A percentile compares a stretch with the other conserved stretches of the same genome.
phyloP scores from a whole-genome alignment of 495 filamentous ascomycete genomes.

The Hypoxylon perforatum region DNA sequence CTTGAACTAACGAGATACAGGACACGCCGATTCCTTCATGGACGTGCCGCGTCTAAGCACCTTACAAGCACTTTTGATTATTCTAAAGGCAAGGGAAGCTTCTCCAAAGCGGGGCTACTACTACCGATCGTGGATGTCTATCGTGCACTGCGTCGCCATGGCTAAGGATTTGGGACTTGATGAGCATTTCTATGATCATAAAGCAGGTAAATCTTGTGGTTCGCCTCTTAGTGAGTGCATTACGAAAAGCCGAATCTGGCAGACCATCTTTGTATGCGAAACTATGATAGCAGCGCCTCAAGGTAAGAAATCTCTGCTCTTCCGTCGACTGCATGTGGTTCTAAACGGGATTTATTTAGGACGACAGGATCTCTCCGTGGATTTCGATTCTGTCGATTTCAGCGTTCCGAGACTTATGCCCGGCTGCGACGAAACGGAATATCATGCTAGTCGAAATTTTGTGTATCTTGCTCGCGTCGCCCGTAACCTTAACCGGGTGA shows the following conservation, averaged over 20 bases:
- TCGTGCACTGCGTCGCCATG: conserved; percentile 92
- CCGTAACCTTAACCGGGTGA: conserved; percentile 80
- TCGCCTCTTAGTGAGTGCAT: conserved; percentile 78
- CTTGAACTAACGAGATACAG: conserved; percentile 54
- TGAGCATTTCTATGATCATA: conserved; percentile 84
- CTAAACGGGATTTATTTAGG: conserved; percentile 63
- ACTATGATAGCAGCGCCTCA: conserved; percentile 95
- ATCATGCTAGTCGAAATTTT: conserved; percentile 82
- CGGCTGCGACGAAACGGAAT: conserved; percentile 80
- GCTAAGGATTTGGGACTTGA: conserved; percentile 91
- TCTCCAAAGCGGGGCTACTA: conserved; percentile 95
- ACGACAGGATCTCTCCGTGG: conserved; percentile 82
- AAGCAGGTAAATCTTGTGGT: conserved; percentile 74
- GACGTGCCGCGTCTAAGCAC: conserved; percentile 94
- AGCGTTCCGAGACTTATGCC: conserved; percentile 69
- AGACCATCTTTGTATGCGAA: conserved; percentile 86
- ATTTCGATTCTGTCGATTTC: conserved; percentile 81
- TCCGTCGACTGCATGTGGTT: conserved; percentile 1
- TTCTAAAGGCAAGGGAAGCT: conserved; percentile 91
- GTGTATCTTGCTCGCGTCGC: conserved; percentile 81
- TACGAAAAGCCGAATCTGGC: conserved; percentile 90
- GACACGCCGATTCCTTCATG: conserved; percentile 95
- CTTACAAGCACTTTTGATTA: conserved; percentile 87
- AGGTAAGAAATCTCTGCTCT: conserved; percentile 63
- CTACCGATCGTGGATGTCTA: conserved; percentile 97